These are phyloP conservation scores for Corchorus capsularis DNA, from an alignment of 345 rosid species.

Conservation along the genomic window DNA sequence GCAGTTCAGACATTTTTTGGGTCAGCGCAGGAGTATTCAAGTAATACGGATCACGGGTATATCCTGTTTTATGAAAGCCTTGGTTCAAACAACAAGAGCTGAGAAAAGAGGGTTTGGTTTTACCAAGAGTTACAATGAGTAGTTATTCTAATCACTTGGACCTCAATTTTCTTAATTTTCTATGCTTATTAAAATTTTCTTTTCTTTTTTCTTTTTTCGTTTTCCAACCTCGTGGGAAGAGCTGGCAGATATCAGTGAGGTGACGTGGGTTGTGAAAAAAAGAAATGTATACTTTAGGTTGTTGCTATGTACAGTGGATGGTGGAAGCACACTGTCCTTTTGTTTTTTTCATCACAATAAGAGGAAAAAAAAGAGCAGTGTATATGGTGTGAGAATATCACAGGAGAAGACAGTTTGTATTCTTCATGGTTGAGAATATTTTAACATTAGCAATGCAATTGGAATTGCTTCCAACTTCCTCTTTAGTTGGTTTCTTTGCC, in stretches of 20 bases:
- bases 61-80: constrained; percentile 96
- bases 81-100: constrained; percentile 51
- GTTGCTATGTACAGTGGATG: constrained; percentile 66
- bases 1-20: constrained; percentile 98
- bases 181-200: constrained; percentile 14
- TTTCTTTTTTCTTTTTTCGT: constrained; percentile 17
- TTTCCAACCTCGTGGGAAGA: constrained; percentile 36
- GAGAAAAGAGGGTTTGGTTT: constrained; percentile 32
- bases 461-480: constrained; percentile 4
- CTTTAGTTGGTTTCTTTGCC: not conserved
- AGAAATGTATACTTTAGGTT: constrained; percentile 44
- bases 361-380: constrained; percentile 39
- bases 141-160: constrained; percentile 47
- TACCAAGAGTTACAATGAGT: constrained; percentile 24
- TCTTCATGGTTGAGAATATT: constrained; percentile 37
- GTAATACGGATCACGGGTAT: constrained; percentile 97
- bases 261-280: constrained; percentile 34
- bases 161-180: constrained; percentile 25
- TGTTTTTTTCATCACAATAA: constrained; percentile 37
- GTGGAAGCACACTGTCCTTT: constrained; percentile 49
- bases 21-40: constrained; percentile 92
- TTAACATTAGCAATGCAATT: constrained; percentile 24
- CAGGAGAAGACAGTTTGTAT: constrained; percentile 22
- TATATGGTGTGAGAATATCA: constrained; percentile 45
- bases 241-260: constrained; percentile 36